A percentile compares a stretch with the other conserved stretches of the same genome.
Evolutionary conservation across 2,329 filamentous ascomycete species (phyloP).

Genomic region (Zopfia rhizophila): DNA sequence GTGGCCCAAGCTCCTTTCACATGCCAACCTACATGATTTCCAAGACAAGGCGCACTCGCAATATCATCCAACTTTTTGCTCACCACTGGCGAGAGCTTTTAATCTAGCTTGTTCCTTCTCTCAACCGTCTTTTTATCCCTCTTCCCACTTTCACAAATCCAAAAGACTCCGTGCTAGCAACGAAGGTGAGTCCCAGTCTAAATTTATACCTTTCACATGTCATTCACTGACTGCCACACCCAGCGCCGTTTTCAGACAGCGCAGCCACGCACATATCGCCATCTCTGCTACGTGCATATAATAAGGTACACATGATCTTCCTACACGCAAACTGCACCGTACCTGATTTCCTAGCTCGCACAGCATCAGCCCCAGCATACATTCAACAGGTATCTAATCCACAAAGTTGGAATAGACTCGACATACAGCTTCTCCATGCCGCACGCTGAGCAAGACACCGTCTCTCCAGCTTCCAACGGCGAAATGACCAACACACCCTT

Average conservation of each 20-base stretch:
- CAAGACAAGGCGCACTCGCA: conserved; percentile 3
- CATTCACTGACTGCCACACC: conserved; percentile 6
- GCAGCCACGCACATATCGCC: conserved; percentile 10
- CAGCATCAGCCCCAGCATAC: not conserved
- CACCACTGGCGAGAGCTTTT: no score
- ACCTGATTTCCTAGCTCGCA: conserved; percentile 1
- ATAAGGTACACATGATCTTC: conserved; percentile 8
- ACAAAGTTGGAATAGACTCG: not conserved
- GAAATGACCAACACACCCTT: conserved; percentile 45
- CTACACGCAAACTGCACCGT: not conserved
- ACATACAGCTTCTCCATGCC: conserved; percentile 29
- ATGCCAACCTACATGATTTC: conserved; percentile 16
- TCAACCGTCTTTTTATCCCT: conserved; percentile 5
- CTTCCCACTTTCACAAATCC: no score
- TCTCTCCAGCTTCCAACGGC: conserved; percentile 33
- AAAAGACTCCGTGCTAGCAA: no score
- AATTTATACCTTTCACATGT: conserved; percentile 31
- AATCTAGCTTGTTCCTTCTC: no score
- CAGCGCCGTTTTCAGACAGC: conserved; percentile 17
- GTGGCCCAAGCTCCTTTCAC: conserved; percentile 28
- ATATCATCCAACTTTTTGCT: conserved; percentile 18
- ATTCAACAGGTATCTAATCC: not conserved
- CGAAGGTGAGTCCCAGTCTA: no score
- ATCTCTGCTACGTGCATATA: conserved; percentile 7
- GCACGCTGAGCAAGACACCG: conserved; percentile 45